Base-by-base conservation (phyloP, 345 rosid genomes). In the Citrus mangshanensis region DNA sequence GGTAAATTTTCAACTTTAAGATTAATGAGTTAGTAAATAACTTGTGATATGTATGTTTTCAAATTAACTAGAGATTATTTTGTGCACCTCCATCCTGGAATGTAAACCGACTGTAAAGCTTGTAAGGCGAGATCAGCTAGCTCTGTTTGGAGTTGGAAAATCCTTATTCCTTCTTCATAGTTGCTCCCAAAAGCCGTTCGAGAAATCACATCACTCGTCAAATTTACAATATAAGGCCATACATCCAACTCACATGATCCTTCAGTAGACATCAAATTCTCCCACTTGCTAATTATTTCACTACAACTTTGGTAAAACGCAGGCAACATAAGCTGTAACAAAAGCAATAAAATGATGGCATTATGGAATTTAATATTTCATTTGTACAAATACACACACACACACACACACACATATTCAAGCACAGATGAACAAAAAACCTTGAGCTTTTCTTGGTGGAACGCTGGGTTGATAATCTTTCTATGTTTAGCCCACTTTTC, bases 21-120 rank as follows among this genome's bases (percentile, higher is more conserved):
- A 46, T 46, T 13, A 13, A 12, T 46, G 18, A 46, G 51, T 46
- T 46, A 46, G 51, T 46, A 46, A 46, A 46, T 4, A 66, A 35
- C 25, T 21, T 16, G 7, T 1, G 51, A 46, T 46, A 13, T 13
- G 3, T 46, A 46, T 46, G 16, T 46, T 46, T 46, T 46, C 51
- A 46, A 46, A 24, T 66, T 75, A 6, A 35, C 55, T 75, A 3
- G 21, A 30, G 51, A 46, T 46, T 46, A 22, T 64, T 84, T 46
- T 10, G 18, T 46, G 51, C 51, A 86, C 90, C 89, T 86, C 89
- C 83, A 83, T 59, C 92, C 90, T 0, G 90, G 90, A 38, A 87
- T 68, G 68, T 80, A 76, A 35, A 77, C 62, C 0, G 79, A 73
- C 25, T 7, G 74, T 1, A 63, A 0, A 28, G 3, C 74, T 70